A percentile compares a stretch with the other conserved stretches of the same genome.
Conservation (phyloP, 176 grass and related monocot genomes). For the Oryza glaberrima region DNA sequence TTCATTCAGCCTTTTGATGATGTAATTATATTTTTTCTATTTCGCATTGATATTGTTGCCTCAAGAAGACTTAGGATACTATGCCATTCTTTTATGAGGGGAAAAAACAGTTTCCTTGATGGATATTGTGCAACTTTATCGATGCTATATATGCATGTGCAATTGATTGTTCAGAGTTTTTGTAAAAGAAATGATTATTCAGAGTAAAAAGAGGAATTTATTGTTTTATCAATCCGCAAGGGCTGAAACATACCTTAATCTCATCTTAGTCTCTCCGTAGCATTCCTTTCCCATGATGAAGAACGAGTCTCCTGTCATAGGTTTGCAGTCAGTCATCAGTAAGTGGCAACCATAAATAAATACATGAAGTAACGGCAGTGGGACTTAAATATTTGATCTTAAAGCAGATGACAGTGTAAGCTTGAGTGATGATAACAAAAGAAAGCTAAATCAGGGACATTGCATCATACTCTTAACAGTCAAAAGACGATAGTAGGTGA, state of each 20-base stretch:
- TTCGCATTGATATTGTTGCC: too few species aligned
- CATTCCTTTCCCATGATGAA: conserved; percentile 11
- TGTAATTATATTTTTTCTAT: too few species aligned
- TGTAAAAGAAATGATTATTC: neutral
- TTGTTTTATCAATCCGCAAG: too few species aligned
- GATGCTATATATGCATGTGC: neutral
- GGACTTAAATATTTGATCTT: neutral
- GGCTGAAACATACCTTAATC: neutral
- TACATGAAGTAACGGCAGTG: too few species aligned
- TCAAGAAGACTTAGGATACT: too few species aligned
- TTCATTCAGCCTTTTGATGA: too few species aligned
- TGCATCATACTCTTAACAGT: neutral
- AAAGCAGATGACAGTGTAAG: neutral
- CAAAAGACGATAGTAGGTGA: neutral
- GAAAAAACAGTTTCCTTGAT: too few species aligned
- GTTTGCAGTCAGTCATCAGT: too few species aligned
- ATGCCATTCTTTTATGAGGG: too few species aligned
- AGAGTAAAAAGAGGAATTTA: neutral
- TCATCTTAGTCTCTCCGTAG: neutral
- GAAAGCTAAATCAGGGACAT: neutral
- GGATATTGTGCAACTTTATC: neutral
- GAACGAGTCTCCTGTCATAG: neutral
- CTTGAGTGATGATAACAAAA: neutral
- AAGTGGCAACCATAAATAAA: neutral
- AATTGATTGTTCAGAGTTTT: neutral